phyloP scores from a whole-genome alignment of 2,329 filamentous ascomycete species.

The Sporothrix schenckii region DNA sequence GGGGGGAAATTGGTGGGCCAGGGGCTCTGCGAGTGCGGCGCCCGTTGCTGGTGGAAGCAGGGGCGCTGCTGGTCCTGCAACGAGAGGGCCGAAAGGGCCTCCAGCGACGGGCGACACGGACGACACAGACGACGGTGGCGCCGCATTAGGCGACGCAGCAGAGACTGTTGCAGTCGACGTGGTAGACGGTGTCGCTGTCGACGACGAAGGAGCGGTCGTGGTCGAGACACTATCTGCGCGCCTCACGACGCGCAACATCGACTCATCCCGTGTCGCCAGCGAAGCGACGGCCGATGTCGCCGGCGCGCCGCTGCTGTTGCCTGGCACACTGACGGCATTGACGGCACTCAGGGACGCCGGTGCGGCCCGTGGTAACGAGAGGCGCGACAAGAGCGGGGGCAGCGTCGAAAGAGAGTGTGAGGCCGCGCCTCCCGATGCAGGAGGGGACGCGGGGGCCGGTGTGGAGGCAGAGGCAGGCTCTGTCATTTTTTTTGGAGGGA shows the following conservation, averaged over 20 bases:
- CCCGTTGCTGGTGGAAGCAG: neutral
- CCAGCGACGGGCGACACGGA: constrained; percentile 30
- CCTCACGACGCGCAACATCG: constrained; percentile 18
- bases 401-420: neutral
- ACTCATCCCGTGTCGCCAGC: constrained; percentile 7
- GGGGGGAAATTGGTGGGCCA: neutral
- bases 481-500: neutral
- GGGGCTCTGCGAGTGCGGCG: neutral
- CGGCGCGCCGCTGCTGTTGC: neutral
- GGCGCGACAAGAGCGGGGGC: constrained; percentile 15
- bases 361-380: constrained; percentile 24
- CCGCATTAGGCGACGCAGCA: neutral
- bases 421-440: neutral
- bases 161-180: neutral
- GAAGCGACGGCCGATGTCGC: constrained; percentile 13
- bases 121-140: constrained; percentile 30
- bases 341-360: constrained; percentile 27
- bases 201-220: neutral
- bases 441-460: neutral
- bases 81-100: constrained; percentile 23
- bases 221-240: constrained; percentile 15
- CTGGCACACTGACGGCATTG: constrained; percentile 18
- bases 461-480: constrained; percentile 19
- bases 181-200: constrained; percentile 16
- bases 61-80: neutral